Base-by-base conservation (phyloP, 106 monocot species). In the Gastrodia elata region DNA sequence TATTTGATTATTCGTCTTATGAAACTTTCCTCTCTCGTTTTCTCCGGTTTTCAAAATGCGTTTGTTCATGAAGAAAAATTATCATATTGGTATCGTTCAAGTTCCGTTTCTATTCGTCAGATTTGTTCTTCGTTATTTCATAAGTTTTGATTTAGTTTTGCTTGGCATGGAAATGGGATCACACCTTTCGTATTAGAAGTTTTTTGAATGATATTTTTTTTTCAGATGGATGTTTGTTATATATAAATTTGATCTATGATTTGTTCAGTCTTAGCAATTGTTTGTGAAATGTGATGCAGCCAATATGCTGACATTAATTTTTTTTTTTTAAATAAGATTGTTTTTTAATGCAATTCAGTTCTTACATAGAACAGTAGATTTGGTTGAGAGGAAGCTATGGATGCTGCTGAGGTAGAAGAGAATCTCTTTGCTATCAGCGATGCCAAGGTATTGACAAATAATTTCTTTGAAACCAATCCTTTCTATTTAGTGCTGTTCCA, bases 341-440 rank as follows among this genome's bases (percentile, higher is more conserved):
- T 1, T 58, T 58, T 58, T 24, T 26, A 58, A 58, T 15, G 61
- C 14, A 32, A 30, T 61, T 61, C 28, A 20, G 35, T 38, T 67
- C 18, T 67, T 37, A n/a, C n/a, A n/a, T n/a, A n/a, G 67, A 67
- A 26, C 36, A 69, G 40, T 25, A 39, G 40, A 69, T 69, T 69
- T 40, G 39, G 24, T 69, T 10, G n/a, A 69, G 39, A 25, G 40
- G 69, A n/a, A 26, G 69, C 25, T 22, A 69, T 69, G 69, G 69
- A 69, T 69, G 69, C 35, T 69, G 38, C 69, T 26, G 69, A 69
- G 6, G 26, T 11, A 39, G 69, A 69, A 26, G 69, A 69, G 69
- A 69, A 40, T 27, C 69, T 40, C 16, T 67, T 67, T n/a, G 25
- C 69, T 18, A 25, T 69, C 11, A 26, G 69, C 35, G 69, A 69